Percentiles rank a stretch among this genome's conserved stretches.
Conservation (phyloP, 2,329 filamentous ascomycete genomes). For the Teratosphaeriaceae sp. region DNA sequence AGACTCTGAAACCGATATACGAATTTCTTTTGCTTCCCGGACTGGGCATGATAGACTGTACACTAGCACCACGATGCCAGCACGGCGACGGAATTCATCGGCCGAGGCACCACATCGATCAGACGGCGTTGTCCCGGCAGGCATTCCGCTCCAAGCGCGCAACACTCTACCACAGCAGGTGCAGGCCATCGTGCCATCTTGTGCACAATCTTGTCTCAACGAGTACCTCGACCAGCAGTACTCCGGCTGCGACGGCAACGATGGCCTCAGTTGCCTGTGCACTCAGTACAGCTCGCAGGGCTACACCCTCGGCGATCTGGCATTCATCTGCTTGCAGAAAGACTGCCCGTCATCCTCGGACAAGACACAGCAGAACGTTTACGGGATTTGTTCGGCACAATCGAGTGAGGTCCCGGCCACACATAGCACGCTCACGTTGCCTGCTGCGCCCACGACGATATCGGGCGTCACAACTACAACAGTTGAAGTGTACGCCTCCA, state of each 20-base stretch:
- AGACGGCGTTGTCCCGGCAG: neutral
- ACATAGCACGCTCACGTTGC: constrained; percentile 20
- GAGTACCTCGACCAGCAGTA: constrained; percentile 19
- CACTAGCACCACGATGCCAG: constrained; percentile 8
- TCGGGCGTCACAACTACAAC: constrained; percentile 6
- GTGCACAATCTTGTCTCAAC: constrained; percentile 24
- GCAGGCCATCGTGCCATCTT: constrained; percentile 20
- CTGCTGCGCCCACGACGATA: constrained; percentile 10
- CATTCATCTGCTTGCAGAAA: constrained; percentile 17
- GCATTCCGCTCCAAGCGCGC: neutral
- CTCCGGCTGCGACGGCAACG: constrained; percentile 11
- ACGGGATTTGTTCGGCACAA: constrained; percentile 22
- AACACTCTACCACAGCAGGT: constrained; percentile 13
- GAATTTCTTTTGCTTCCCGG: constrained; percentile 5
- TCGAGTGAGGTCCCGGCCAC: constrained; percentile 19
- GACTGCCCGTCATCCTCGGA: constrained; percentile 12
- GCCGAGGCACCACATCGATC: neutral
- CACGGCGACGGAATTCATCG: neutral
- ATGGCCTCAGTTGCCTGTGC: constrained; percentile 24
- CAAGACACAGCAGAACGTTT: constrained; percentile 13
- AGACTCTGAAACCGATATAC: constrained; percentile 2
- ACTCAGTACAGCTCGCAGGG: constrained; percentile 24
- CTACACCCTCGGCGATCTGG: constrained; percentile 28
- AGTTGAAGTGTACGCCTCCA: neutral
- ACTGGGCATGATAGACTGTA: constrained; percentile 9